These are phyloP conservation scores for Lepiota venenata DNA, from an alignment of 768 basidiomycete genomes.

Conservation along the genomic window DNA sequence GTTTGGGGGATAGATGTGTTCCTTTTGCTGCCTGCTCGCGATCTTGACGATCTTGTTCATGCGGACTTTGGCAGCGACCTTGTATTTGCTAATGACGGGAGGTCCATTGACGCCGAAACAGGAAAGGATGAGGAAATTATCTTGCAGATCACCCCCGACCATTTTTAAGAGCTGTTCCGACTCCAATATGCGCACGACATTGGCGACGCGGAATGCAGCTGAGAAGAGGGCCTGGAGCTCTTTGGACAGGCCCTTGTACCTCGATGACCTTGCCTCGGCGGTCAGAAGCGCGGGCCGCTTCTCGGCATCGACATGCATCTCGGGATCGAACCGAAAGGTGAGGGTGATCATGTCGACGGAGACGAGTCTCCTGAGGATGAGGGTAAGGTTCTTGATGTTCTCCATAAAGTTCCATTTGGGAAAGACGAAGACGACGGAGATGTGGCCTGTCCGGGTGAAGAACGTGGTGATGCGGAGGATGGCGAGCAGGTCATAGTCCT, in stretches of 20 bases:
- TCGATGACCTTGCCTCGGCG: conserved; percentile 8
- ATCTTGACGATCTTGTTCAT: conserved; percentile 7
- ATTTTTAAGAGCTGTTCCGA: conserved; percentile 8
- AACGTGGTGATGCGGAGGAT: conserved; percentile 12
- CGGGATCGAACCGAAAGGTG: conserved; percentile 10
- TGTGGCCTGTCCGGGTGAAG: conserved; percentile 11
- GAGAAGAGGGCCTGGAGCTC: conserved; percentile 8
- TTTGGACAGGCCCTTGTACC: conserved; percentile 10
- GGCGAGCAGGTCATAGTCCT: conserved; percentile 9
- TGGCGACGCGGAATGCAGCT: conserved; percentile 9
- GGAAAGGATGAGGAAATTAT: conserved; percentile 1
- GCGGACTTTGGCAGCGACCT: conserved; percentile 10
- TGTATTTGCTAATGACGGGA: conserved; percentile 10
- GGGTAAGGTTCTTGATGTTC: conserved; percentile 10
- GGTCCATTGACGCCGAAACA: conserved; percentile 6
- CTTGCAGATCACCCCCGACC: conserved; percentile 5
- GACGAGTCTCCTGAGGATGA: conserved; percentile 10
- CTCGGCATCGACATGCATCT: conserved; percentile 5
- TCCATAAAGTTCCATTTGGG: conserved; percentile 13
- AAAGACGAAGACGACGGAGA: conserved; percentile 12
- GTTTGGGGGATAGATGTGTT: background rate
- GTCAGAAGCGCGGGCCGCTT: conserved; percentile 5
- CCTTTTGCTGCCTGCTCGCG: background rate
- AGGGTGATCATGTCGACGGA: conserved; percentile 12
- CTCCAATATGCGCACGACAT: conserved; percentile 9